Evolutionary conservation across 495 filamentous ascomycete species (phyloP).

Genomic region (Penicillium coffeae): DNA sequence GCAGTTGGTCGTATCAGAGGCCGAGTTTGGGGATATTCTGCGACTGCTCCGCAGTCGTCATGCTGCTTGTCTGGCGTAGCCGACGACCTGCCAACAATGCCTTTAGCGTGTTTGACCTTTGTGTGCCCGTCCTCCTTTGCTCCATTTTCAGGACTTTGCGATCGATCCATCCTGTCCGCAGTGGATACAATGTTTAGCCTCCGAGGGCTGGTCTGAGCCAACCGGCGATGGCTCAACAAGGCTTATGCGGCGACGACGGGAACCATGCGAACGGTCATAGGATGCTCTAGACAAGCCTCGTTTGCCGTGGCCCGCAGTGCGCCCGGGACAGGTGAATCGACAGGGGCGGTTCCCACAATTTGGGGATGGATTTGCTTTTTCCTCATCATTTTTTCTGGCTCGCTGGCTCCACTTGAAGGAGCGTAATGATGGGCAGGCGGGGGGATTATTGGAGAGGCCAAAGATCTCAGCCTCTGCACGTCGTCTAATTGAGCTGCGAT

Average conservation of each 20-base stretch:
- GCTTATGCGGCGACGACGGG: not conserved
- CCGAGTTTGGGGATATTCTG: not conserved
- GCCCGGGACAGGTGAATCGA: too few species aligned
- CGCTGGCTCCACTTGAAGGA: too few species aligned
- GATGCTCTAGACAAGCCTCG: not conserved
- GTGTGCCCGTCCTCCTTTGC: not conserved
- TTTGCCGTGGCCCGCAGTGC: too few species aligned
- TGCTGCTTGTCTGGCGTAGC: not conserved
- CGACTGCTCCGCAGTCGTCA: too few species aligned
- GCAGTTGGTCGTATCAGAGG: not conserved
- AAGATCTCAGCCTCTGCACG: conserved; percentile 12
- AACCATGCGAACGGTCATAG: not conserved
- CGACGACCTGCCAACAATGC: not conserved
- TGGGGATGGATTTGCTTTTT: not conserved
- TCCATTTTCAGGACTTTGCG: not conserved
- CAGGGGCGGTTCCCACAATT: not conserved
- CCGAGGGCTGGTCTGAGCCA: not conserved
- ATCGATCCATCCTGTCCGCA: not conserved
- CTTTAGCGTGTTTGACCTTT: not conserved
- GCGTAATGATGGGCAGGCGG: not conserved
- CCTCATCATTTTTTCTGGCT: conserved; percentile 7
- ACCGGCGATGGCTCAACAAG: not conserved
- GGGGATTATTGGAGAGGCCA: conserved; percentile 2
- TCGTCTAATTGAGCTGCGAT: conserved; percentile 8
- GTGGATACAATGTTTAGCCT: not conserved